Base-by-base conservation (phyloP, 2,329 filamentous ascomycete genomes). In the Fusarium sp. region DNA sequence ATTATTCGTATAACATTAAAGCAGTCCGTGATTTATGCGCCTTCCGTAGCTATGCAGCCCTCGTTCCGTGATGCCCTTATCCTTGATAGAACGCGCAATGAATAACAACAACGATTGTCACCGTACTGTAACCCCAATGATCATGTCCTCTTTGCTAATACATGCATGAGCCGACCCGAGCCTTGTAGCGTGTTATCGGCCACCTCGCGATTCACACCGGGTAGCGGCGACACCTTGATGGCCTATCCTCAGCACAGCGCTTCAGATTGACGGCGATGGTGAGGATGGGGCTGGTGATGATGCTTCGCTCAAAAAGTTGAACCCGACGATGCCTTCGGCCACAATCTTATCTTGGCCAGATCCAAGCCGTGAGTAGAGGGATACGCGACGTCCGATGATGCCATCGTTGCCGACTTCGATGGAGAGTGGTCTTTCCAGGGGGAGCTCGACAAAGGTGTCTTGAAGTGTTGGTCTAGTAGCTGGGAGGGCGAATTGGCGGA, bases 251-350 rank as follows among this genome's bases (percentile, higher is more conserved):
- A 18, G n/a, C 13, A 33, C 31, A 20, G 9, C 27, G 50, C 36
- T 68, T 63, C 52, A 52, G 18, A 42, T 31, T 20, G 69, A 76
- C 9, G 73, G 40, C 6, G 69, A 61, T 11, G 74, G 60, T 3
- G 74, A 73, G 9, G 74, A 66, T 4, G 69, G 69, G 0, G 62
- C 63, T 18, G 74, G 57, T 5, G 62, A 65, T 11, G 66, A 42
- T 36, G 62, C 36, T 22, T 69, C 70, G 36, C 72, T 78, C 62
- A 79, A 60, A 52, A 82, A 83, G 38, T 88, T 88, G 75, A 86
- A 87, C 1, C 86, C 86, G 6, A 88, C 84, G n/a, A 88, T 86
- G 0, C 86, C 86, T 70, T 88, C 86, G 0, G 86, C 86, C 5
- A 87, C 70, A 0, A 86, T 80, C 6, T 74, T 72, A 29, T 75